Evolutionary conservation across 345 rosid genomes (phyloP).

Genomic region (Salix dunnii): DNA sequence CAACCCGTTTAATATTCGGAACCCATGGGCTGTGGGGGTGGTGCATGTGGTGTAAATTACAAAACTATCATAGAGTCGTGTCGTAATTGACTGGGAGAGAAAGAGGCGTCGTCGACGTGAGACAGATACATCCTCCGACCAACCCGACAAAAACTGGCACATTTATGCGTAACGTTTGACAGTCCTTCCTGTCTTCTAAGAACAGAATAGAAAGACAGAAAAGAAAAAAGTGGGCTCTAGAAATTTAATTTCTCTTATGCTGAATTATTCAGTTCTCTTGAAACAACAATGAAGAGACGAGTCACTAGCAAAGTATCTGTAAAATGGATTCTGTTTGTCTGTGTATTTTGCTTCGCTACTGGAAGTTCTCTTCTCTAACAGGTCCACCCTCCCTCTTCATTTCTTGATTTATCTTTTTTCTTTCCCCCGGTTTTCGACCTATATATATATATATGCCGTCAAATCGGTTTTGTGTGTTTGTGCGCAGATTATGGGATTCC

Average conservation of each 20-base stretch:
- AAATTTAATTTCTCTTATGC: not conserved
- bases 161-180: not conserved
- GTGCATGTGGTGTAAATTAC: not conserved
- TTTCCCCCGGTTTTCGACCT: not conserved
- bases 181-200: not conserved
- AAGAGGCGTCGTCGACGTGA: constrained; percentile 1
- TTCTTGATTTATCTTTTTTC: not conserved
- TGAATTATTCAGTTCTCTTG: not conserved
- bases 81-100: not conserved
- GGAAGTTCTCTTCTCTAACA: constrained; percentile 70
- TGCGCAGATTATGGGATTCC: constrained; percentile 47
- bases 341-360: constrained; percentile 63
- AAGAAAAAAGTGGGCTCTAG: not conserved
- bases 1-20: not conserved
- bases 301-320: constrained; percentile 42
- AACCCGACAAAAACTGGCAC: not conserved
- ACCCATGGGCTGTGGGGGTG: not conserved
- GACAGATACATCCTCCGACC: not conserved
- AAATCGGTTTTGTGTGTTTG: constrained; percentile 3
- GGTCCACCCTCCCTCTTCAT: constrained; percentile 32
- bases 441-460: not conserved
- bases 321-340: constrained; percentile 77
- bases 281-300: constrained; percentile 57
- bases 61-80: not conserved
- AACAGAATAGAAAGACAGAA: not conserved